Evolutionary conservation across 305 asterid genomes (phyloP).

Genomic region (Withania somnifera): DNA sequence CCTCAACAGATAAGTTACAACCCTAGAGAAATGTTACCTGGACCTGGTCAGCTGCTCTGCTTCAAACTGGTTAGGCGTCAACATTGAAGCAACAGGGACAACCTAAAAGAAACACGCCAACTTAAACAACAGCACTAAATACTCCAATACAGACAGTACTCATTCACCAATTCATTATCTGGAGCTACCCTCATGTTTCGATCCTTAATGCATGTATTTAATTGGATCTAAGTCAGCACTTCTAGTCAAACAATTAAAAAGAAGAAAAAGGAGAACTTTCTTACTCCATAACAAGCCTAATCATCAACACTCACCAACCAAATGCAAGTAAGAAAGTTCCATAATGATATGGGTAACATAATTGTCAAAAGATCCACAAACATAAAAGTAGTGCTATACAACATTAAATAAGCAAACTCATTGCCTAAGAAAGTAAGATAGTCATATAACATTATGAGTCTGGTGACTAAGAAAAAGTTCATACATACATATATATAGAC

Average conservation of each 20-base stretch:
- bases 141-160: background rate
- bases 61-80: slow-evolving; percentile 98
- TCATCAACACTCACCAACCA: background rate
- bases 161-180: background rate
- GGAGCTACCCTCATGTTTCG: background rate
- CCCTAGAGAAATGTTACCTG: slow-evolving; percentile 43
- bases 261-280: background rate
- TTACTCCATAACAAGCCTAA: background rate
- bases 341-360: background rate
- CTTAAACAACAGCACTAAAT: background rate
- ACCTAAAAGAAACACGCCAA: slow-evolving; percentile 39
- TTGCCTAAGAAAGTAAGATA: background rate
- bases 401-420: background rate
- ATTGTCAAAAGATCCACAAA: background rate
- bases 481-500: too few relatives aligned
- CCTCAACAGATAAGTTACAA: background rate
- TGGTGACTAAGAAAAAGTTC: too few relatives aligned
- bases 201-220: background rate
- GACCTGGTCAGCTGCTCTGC: slow-evolving; percentile 73
- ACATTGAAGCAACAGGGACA: slow-evolving; percentile 93
- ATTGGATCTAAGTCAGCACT: background rate
- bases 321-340: background rate
- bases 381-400: background rate
- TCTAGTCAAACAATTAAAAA: background rate
- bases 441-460: background rate